A percentile compares a stretch with the other conserved stretches of the same genome.
phyloP scores from a whole-genome alignment of 352 stramenopile genomes.

The Thalassiosira ordinaria region DNA sequence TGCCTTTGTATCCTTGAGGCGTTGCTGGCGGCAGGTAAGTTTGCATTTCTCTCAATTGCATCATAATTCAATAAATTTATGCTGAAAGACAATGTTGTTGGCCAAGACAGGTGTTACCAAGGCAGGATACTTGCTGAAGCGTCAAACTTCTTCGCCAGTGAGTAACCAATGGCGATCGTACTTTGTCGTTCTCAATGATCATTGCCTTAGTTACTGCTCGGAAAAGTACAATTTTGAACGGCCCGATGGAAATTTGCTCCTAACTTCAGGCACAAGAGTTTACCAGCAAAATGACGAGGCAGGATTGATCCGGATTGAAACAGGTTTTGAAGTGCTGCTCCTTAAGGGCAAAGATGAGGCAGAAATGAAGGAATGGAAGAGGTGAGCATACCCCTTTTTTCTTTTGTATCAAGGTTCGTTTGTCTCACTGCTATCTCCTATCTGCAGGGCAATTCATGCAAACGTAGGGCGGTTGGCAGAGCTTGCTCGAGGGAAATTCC shows the following conservation, averaged over 20 bases:
- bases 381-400: conserved; percentile 10
- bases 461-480: conserved; percentile 24
- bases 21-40: too few relatives aligned
- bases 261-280: conserved; percentile 42
- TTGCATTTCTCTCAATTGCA: too few relatives aligned
- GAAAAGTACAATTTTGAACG: conserved; percentile 43
- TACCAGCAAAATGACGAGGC: conserved; percentile 43
- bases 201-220: conserved; percentile 38
- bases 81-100: too few relatives aligned
- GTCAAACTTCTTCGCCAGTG: conserved; percentile 14
- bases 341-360: conserved; percentile 34
- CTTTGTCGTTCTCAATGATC: conserved; percentile 53
- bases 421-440: not conserved
- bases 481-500: conserved; percentile 39
- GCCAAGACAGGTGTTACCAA: conserved; percentile 48
- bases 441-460: conserved; percentile 28
- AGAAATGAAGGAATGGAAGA: conserved; percentile 51
- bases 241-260: conserved; percentile 39
- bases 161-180: conserved; percentile 40
- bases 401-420: not conserved
- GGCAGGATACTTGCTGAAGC: conserved; percentile 49
- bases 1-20: too few relatives aligned
- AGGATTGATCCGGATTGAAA: conserved; percentile 50
- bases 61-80: too few relatives aligned
- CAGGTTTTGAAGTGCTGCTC: conserved; percentile 31